phyloP scores from a whole-genome alignment of 1,284 basidiomycete genomes.

The Fomitiporia mediterranea region DNA sequence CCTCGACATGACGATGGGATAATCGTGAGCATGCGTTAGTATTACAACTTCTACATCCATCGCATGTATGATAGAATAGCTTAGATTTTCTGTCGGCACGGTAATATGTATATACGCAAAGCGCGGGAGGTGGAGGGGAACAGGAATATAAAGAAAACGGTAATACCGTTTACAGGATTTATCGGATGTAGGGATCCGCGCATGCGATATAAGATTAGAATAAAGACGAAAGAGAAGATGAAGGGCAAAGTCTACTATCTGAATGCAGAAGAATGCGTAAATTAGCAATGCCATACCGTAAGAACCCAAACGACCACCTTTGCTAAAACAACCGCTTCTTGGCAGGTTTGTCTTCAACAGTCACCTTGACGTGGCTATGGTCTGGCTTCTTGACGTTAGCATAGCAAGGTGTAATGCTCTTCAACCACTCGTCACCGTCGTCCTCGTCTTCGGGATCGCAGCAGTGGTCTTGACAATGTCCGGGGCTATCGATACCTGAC shows the following conservation, averaged over 20 bases:
- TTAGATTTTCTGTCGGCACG: slow-evolving; percentile 11
- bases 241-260: slow-evolving; percentile 4
- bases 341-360: slow-evolving; percentile 62
- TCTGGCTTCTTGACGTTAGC: slow-evolving; percentile 34
- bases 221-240: slow-evolving; percentile 16
- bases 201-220: slow-evolving; percentile 6
- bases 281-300: slow-evolving; percentile 8
- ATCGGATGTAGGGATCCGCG: not conserved
- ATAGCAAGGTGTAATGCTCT: slow-evolving; percentile 69
- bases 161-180: slow-evolving; percentile 3
- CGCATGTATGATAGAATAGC: not conserved
- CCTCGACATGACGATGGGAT: not conserved
- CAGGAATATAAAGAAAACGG: not conserved
- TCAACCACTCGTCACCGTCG: slow-evolving; percentile 76
- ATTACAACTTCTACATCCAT: slow-evolving; percentile 16
- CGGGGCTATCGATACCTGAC: slow-evolving; percentile 31
- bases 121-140: not conserved
- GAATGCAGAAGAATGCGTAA: slow-evolving; percentile 6
- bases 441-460: slow-evolving; percentile 63
- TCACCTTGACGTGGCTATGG: slow-evolving; percentile 68
- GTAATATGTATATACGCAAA: slow-evolving; percentile 3
- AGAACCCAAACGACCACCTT: not conserved
- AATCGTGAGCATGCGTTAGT: slow-evolving; percentile 9
- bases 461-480: slow-evolving; percentile 57
- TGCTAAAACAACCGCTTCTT: slow-evolving; percentile 68